These are phyloP conservation scores for Arabis alpina DNA, from an alignment of 345 rosid species.

Conservation along the genomic window DNA sequence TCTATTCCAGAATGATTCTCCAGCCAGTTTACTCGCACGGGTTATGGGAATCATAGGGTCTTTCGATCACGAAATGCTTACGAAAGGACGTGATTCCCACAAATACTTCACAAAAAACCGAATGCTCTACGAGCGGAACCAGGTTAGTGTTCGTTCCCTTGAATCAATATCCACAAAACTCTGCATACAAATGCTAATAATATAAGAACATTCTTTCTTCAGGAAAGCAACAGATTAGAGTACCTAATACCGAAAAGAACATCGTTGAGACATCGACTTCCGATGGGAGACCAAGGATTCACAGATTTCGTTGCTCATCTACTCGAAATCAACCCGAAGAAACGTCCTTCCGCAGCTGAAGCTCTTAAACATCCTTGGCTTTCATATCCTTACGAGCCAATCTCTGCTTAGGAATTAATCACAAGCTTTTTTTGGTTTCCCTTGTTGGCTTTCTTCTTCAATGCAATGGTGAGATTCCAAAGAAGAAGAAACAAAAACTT, in stretches of 20 bases:
- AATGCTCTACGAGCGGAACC: slow-evolving; percentile 97
- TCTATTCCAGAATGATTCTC: slow-evolving; percentile 97
- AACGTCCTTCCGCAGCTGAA: slow-evolving; percentile 90
- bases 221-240: slow-evolving; percentile 90
- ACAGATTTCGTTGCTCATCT: slow-evolving; percentile 89
- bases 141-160: slow-evolving; percentile 52
- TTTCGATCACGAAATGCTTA: slow-evolving; percentile 82
- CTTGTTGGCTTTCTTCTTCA: no score
- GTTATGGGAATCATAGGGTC: slow-evolving; percentile 86
- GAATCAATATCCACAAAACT: neutral
- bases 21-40: slow-evolving; percentile 90
- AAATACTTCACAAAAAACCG: slow-evolving; percentile 91
- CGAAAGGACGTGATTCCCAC: slow-evolving; percentile 90
- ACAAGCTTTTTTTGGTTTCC: no score
- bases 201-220: slow-evolving; percentile 28
- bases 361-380: slow-evolving; percentile 99
- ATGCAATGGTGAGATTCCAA: no score
- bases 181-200: slow-evolving; percentile 2
- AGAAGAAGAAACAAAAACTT: no score
- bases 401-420: slow-evolving; percentile 58
- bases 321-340: slow-evolving; percentile 95
- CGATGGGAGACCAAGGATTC: slow-evolving; percentile 99
- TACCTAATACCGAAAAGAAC: slow-evolving; percentile 94
- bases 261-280: slow-evolving; percentile 87
- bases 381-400: slow-evolving; percentile 94